Percentiles rank a stretch among this genome's conserved stretches.
Conservation (phyloP, 2,329 filamentous ascomycete species). For the Bipolaris cookei region DNA sequence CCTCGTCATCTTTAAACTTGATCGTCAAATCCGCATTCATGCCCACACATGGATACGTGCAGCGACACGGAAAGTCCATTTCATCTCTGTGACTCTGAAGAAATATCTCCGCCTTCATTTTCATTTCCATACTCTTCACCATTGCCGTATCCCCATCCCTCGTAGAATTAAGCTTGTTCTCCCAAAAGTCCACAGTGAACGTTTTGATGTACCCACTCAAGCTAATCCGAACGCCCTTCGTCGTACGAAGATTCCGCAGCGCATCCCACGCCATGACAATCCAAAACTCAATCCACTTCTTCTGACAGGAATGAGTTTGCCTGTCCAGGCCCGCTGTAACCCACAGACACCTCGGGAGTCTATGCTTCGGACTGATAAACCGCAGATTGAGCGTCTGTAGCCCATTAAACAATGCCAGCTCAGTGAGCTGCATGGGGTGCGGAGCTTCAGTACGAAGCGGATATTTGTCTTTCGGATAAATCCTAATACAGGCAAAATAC, state of each 20-base stretch:
- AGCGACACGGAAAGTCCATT: conserved; percentile 8
- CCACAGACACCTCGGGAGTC: conserved; percentile 21
- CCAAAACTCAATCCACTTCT: conserved; percentile 24
- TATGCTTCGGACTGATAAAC: conserved; percentile 28
- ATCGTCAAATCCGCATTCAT: no score
- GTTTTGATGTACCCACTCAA: conserved; percentile 25
- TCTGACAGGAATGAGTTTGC: conserved; percentile 22
- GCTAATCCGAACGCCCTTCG: not conserved
- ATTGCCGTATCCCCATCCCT: not conserved
- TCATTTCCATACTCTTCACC: not conserved
- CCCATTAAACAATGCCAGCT: not conserved
- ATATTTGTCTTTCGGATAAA: not conserved
- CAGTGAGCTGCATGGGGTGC: not conserved
- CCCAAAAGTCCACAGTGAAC: conserved; percentile 16
- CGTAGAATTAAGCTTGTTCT: conserved; percentile 8
- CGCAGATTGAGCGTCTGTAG: conserved; percentile 23
- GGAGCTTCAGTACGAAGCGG: not conserved
- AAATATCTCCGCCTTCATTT: not conserved
- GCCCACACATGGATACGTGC: conserved; percentile 14
- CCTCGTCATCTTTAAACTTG: not conserved
- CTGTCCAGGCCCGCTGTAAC: not conserved
- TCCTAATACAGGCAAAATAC: conserved; percentile 18
- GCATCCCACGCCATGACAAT: conserved; percentile 12
- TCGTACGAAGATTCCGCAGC: not conserved
- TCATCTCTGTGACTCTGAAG: not conserved